A percentile compares a stretch with the other conserved stretches of the same genome.
These are phyloP conservation scores for Halophytophthora batemanensis DNA, from an alignment of 352 stramenopile genomes.

Conservation along the genomic window DNA sequence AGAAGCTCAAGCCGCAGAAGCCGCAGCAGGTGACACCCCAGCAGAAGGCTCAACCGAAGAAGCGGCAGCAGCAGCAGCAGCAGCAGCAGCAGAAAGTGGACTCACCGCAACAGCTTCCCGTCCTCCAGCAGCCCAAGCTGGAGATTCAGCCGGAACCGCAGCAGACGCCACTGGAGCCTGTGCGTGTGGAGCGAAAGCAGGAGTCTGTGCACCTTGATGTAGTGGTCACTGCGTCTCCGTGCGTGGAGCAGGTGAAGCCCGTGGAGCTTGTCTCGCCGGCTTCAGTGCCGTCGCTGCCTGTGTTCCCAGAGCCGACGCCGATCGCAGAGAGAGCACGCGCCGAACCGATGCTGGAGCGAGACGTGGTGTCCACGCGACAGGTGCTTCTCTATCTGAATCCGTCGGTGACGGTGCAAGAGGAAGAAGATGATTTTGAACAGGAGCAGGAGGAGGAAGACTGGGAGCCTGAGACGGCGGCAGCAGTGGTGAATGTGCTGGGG, in stretches of 20 bases:
- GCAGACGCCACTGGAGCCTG: background rate
- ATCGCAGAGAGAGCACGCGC: constrained; percentile 19
- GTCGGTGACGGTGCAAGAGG: constrained; percentile 11
- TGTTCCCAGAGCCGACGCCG: constrained; percentile 21
- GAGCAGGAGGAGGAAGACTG: constrained; percentile 11
- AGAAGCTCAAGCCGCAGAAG: no score
- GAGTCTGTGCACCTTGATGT: constrained; percentile 1
- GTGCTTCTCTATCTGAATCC: constrained; percentile 30
- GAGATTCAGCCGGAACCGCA: background rate
- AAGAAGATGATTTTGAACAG: constrained; percentile 12
- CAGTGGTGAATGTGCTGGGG: constrained; percentile 3
- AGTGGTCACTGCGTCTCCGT: constrained; percentile 3
- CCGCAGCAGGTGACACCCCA: no score
- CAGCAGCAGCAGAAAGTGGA: no score
- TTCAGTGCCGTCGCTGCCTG: constrained; percentile 3
- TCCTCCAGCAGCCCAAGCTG: background rate
- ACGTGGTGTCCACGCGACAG: constrained; percentile 26
- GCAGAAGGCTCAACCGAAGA: no score
- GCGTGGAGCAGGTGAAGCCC: constrained; percentile 1
- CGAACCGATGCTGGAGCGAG: constrained; percentile 18
- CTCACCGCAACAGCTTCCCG: no score
- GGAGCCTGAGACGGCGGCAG: background rate
- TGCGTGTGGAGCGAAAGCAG: constrained; percentile 1
- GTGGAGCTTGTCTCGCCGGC: background rate
- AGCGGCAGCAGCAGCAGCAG: no score